phyloP scores from a whole-genome alignment of 805 yeast species.

The Suhomyces xylopsoci region DNA sequence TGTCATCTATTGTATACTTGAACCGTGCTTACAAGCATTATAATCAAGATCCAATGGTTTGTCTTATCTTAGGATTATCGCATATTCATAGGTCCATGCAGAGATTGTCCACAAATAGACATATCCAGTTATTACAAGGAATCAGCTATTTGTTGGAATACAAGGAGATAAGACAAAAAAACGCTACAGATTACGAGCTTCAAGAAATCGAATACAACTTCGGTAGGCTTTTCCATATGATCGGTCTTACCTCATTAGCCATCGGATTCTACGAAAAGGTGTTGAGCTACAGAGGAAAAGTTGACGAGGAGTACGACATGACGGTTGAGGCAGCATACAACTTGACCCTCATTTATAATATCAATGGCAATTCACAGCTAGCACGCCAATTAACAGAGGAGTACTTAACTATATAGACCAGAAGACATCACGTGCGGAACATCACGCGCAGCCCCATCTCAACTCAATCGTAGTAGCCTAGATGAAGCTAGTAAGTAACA shows the following conservation, averaged over 20 bases:
- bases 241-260: conserved; percentile 76
- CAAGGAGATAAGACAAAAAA: conserved; percentile 45
- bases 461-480: neutral
- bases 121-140: conserved; percentile 85
- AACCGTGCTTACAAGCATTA: conserved; percentile 65
- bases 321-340: conserved; percentile 85
- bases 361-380: conserved; percentile 65
- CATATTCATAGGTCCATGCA: conserved; percentile 92
- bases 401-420: conserved; percentile 50
- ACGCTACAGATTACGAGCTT: conserved; percentile 44
- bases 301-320: conserved; percentile 54
- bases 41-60: conserved; percentile 74
- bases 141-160: conserved; percentile 76
- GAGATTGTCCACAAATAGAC: conserved; percentile 80
- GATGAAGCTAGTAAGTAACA: neutral
- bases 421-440: neutral
- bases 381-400: conserved; percentile 64
- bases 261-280: conserved; percentile 70
- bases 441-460: neutral
- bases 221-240: conserved; percentile 80
- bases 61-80: conserved; percentile 71
- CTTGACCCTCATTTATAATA: conserved; percentile 67
- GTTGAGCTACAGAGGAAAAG: conserved; percentile 39
- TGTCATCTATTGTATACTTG: conserved; percentile 77
- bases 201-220: conserved; percentile 83